Percentiles rank a stretch among this genome's conserved stretches.
These are phyloP conservation scores for Amylostereum areolatum DNA, from an alignment of 1,284 basidiomycete genomes.

Conservation along the genomic window DNA sequence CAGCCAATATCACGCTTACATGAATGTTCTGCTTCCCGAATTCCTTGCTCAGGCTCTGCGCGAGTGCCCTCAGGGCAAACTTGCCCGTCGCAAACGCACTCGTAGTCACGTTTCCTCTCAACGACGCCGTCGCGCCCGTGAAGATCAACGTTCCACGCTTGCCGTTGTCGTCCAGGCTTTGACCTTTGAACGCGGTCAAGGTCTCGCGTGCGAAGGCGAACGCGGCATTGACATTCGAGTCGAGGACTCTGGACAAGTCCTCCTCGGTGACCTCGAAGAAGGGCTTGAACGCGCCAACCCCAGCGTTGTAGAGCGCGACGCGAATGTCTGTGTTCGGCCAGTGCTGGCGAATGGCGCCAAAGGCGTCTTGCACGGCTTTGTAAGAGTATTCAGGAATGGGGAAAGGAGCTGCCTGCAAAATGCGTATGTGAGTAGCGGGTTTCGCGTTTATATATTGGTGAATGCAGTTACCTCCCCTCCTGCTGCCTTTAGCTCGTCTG, in stretches of 20 bases:
- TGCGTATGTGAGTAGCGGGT: not conserved
- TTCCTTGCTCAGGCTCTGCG: constrained; percentile 26
- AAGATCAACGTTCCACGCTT: constrained; percentile 24
- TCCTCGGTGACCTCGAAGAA: constrained; percentile 22
- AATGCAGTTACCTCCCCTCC: not conserved
- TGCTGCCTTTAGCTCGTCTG: not conserved
- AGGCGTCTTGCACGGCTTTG: constrained; percentile 16
- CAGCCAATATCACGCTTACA: constrained; percentile 2
- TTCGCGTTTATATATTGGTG: not conserved
- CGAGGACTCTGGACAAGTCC: constrained; percentile 8
- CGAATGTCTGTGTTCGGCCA: constrained; percentile 21
- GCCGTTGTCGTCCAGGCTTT: constrained; percentile 13
- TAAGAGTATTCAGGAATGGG: constrained; percentile 18
- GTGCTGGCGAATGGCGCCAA: constrained; percentile 16
- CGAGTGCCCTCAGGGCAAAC: constrained; percentile 22
- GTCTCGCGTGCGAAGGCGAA: constrained; percentile 25
- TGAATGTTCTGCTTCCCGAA: constrained; percentile 26
- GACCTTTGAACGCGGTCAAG: constrained; percentile 18
- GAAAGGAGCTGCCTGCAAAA: constrained; percentile 14
- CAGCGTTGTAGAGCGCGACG: constrained; percentile 22
- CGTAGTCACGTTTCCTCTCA: constrained; percentile 20
- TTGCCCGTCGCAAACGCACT: constrained; percentile 27
- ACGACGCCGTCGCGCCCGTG: constrained; percentile 25
- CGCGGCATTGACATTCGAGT: constrained; percentile 16
- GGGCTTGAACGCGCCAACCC: constrained; percentile 15